Percentiles rank a stretch among this genome's conserved stretches.
phyloP scores from a whole-genome alignment of 768 basidiomycete genomes.

The Brasilioporus rufonigricans region DNA sequence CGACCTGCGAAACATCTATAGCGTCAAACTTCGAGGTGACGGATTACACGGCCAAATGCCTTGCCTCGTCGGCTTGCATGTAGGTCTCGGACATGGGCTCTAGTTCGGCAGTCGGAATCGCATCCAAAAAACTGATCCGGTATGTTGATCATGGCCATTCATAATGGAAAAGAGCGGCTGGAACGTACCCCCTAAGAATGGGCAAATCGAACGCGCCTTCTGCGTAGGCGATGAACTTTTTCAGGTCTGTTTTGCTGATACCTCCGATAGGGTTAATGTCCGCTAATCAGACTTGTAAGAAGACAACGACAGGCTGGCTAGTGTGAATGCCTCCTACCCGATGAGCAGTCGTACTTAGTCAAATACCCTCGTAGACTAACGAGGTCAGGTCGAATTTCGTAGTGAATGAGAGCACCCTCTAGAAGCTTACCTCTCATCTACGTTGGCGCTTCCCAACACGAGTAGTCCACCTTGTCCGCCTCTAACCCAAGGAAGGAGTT shows the following conservation, averaged over 20 bases:
- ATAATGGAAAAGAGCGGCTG: neutral
- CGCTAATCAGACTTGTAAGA: slow-evolving; percentile 43
- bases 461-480: slow-evolving; percentile 83
- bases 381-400: neutral
- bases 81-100: slow-evolving; percentile 95
- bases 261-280: slow-evolving; percentile 99
- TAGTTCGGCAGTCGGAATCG: slow-evolving; percentile 92
- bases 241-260: slow-evolving; percentile 96
- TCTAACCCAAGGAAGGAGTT: slow-evolving; percentile 89
- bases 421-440: slow-evolving; percentile 81
- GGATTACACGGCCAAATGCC: slow-evolving; percentile 9
- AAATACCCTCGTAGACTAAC: slow-evolving; percentile 88
- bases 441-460: slow-evolving; percentile 97
- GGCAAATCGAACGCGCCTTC: slow-evolving; percentile 78
- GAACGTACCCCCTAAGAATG: slow-evolving; percentile 65
- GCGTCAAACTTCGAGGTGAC: no score
- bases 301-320: neutral
- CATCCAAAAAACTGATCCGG: slow-evolving; percentile 73
- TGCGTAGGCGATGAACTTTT: slow-evolving; percentile 91
- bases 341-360: slow-evolving; percentile 97
- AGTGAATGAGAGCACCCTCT: neutral
- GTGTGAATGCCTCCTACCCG: slow-evolving; percentile 44
- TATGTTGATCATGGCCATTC: neutral
- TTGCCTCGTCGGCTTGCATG: slow-evolving; percentile 92
- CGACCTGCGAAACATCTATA: slow-evolving; percentile 56